Conservation (phyloP, 2,329 filamentous ascomycete species). For the Aspergillus fijiensis region DNA sequence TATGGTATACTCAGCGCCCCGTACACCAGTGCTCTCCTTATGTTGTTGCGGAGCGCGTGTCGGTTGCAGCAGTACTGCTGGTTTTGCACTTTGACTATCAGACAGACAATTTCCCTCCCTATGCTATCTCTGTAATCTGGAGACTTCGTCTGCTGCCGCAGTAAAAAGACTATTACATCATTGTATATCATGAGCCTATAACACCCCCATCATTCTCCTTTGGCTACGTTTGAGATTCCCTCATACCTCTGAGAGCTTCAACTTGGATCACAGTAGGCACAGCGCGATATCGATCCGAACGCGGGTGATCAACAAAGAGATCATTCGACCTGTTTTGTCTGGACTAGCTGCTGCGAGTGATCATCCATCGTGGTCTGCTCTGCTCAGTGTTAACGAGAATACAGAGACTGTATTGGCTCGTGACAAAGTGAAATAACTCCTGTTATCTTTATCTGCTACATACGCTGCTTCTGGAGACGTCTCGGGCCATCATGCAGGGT, state of each 20-base stretch:
- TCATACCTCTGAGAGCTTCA: too few relatives aligned
- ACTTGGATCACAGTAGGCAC: too few relatives aligned
- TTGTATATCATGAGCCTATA: background rate
- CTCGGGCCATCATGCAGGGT: conserved; percentile 40
- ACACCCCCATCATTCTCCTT: background rate
- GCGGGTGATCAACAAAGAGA: too few relatives aligned
- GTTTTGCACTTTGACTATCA: background rate
- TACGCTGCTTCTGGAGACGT: conserved; percentile 23
- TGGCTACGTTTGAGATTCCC: background rate
- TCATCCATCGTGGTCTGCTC: too few relatives aligned
- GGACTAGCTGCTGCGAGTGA: too few relatives aligned
- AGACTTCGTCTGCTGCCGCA: background rate
- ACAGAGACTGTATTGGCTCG: too few relatives aligned
- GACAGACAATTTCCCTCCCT: background rate
- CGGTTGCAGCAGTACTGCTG: background rate
- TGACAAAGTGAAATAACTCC: background rate
- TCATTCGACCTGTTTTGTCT: too few relatives aligned
- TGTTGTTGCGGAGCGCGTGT: too few relatives aligned
- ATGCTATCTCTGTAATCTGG: background rate
- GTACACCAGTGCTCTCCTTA: background rate
- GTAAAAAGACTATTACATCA: background rate
- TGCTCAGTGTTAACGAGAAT: too few relatives aligned
- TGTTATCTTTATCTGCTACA: conserved; percentile 9
- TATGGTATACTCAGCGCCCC: background rate
- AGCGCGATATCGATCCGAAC: too few relatives aligned